Base-by-base conservation (phyloP, 1,284 basidiomycete species). In the Coriolopsis trogii region DNA sequence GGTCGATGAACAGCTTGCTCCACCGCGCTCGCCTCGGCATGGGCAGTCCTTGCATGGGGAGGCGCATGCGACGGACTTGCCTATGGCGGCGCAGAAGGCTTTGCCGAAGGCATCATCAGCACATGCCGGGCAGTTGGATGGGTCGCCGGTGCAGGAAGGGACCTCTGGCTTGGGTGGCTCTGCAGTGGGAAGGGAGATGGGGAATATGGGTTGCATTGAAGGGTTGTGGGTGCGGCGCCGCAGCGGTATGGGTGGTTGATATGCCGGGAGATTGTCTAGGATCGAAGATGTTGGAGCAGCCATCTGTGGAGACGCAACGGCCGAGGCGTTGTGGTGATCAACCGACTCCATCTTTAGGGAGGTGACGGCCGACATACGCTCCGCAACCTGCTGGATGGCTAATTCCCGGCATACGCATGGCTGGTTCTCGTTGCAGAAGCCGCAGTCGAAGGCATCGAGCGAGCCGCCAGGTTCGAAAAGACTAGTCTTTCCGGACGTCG, bases 61-160 rank as follows among this genome's bases (percentile, higher is more conserved):
- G 16, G 73, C 55, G 41, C 72, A 72, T 21, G 79, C 73, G 18
- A 84, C 70, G n/a, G 82, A 80, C 55, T 82, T 77, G 56, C 79
- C 80, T 49, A 93, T 80, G 26, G 89, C 89, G 36, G 79, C 78
- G 66, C 93, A 95, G 68, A 95, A 95, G 20, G 92, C 92, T 64
- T 87, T 88, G 20, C 92, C 92, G 58, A 92, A 92, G 20, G 78
- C 77, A 67, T 93, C 91, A 60, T 89, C 85, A 10, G 84, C 85
- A 63, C 90, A 93, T 9, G 89, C 91, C 53, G 79, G 66, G 65
- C 90, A 93, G 67, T 92, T 91, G 8, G 75, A 72, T 4, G 81
- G 81, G 59, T 84, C 81, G 9, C 81, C 81, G 13, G 81, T 79
- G 63, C 81, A 84, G 13, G 62, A 71, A 7, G 67, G 62, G 12